Conservation (phyloP, 345 rosid genomes). For the Acer saccharum region DNA sequence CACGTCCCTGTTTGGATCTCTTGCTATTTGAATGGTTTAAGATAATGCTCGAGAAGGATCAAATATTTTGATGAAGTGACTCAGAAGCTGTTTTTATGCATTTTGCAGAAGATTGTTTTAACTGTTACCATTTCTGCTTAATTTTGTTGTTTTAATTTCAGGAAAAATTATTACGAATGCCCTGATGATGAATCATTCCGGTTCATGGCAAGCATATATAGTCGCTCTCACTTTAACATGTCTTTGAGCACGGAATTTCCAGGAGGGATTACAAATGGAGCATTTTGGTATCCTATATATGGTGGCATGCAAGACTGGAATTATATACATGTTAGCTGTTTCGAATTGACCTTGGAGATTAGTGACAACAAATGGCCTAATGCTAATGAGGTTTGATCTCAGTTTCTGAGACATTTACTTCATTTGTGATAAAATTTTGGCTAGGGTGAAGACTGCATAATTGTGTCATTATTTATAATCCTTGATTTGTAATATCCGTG, state of each 20-base stretch:
- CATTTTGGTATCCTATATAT: conserved; percentile 93
- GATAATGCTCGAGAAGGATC: background rate
- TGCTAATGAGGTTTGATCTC: conserved; percentile 69
- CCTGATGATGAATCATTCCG: conserved; percentile 91
- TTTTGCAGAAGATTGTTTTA: conserved; percentile 10
- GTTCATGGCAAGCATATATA: conserved; percentile 75
- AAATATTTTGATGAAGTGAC: background rate
- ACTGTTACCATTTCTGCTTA: background rate
- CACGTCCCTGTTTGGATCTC: background rate
- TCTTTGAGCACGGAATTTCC: conserved; percentile 84
- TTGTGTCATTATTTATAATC: background rate
- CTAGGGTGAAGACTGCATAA: background rate
- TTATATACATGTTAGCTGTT: conserved; percentile 91
- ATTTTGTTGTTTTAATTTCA: conserved; percentile 38
- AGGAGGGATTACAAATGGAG: conserved; percentile 97
- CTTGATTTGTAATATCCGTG: background rate
- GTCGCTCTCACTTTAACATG: conserved; percentile 89
- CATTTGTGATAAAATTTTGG: background rate
- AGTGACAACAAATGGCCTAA: conserved; percentile 95
- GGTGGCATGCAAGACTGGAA: conserved; percentile 99
- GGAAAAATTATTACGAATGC: conserved; percentile 79
- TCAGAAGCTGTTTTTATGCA: conserved; percentile 1
- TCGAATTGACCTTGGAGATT: conserved; percentile 94
- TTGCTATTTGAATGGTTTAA: background rate
- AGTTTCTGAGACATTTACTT: conserved; percentile 9